A percentile compares a stretch with the other conserved stretches of the same genome.
These are phyloP conservation scores for Candida tetrigidarum DNA, from an alignment of 1,139 yeast species.

Conservation along the genomic window DNA sequence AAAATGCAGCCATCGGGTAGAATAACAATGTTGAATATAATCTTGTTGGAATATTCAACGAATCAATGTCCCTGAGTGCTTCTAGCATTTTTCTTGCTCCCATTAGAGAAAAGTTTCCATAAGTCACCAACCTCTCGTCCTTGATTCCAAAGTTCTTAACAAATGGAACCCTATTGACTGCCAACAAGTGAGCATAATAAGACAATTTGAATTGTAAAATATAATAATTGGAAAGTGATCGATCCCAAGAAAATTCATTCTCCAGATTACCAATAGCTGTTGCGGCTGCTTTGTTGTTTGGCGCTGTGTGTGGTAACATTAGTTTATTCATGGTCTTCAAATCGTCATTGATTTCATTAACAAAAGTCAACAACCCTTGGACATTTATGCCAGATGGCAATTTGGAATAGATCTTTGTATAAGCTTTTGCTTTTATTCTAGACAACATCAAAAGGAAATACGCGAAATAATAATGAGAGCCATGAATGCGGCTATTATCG, in stretches of 20 bases:
- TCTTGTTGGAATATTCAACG: neutral
- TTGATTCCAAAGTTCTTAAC: constrained; percentile 22
- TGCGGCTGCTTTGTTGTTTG: neutral
- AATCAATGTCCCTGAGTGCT: constrained; percentile 21
- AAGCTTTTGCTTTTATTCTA: constrained; percentile 25
- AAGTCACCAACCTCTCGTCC: constrained; percentile 20
- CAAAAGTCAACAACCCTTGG: constrained; percentile 13
- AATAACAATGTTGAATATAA: constrained; percentile 32
- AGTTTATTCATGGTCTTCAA: constrained; percentile 20
- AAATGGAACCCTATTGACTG: constrained; percentile 39
- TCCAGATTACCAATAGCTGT: neutral
- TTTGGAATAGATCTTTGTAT: constrained; percentile 20
- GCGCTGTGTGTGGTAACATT: constrained; percentile 23
- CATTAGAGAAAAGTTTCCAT: constrained; percentile 30
- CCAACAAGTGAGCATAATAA: constrained; percentile 37
- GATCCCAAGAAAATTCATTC: constrained; percentile 7
- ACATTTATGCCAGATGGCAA: constrained; percentile 12
- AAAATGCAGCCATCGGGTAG: constrained; percentile 39
- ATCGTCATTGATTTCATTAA: constrained; percentile 21
- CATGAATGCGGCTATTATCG: constrained; percentile 9
- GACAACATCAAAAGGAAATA: constrained; percentile 22
- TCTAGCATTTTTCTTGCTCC: constrained; percentile 39
- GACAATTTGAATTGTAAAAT: constrained; percentile 29
- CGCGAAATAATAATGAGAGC: constrained; percentile 18
- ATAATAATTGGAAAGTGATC: constrained; percentile 5